phyloP scores from a whole-genome alignment of 23 red algal species.

The Gracilariopsis chorda region DNA sequence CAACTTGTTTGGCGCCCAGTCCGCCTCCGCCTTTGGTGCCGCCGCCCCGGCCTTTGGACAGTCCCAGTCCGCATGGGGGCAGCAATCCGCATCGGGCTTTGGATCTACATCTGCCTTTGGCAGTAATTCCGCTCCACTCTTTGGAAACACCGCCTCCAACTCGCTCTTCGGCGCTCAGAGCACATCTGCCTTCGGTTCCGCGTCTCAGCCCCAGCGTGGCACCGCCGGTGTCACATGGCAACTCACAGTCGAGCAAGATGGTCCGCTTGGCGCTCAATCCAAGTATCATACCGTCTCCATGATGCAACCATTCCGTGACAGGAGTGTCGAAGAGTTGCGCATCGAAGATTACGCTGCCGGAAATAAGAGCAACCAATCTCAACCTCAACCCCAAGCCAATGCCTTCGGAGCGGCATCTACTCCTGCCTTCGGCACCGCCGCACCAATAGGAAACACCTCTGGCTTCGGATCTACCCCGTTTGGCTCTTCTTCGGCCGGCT shows the following conservation, averaged over 20 bases:
- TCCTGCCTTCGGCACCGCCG: conserved; percentile 15
- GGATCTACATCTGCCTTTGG: neutral
- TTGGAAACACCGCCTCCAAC: neutral
- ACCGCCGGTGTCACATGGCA: conserved; percentile 43
- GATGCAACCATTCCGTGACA: conserved; percentile 62
- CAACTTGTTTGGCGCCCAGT: conserved; percentile 14
- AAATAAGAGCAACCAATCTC: conserved; percentile 42
- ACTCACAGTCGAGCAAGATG: conserved; percentile 42
- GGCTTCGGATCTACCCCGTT: conserved; percentile 30
- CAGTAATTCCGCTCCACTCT: neutral
- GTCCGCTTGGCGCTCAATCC: neutral
- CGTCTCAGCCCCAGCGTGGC: conserved; percentile 1
- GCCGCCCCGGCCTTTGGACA: conserved; percentile 38
- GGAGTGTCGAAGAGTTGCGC: conserved; percentile 62
- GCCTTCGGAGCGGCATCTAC: conserved; percentile 33
- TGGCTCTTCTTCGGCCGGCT: neutral
- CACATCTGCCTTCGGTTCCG: neutral
- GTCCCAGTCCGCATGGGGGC: conserved; percentile 43
- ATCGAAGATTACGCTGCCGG: conserved; percentile 71
- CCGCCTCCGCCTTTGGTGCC: neutral
- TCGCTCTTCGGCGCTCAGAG: conserved; percentile 36
- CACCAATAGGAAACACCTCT: conserved; percentile 34
- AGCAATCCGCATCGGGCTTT: neutral
- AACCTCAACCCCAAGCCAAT: neutral
- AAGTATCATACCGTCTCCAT: conserved; percentile 66